These are phyloP conservation scores for Colletotrichum melonis DNA, from an alignment of 2,329 filamentous ascomycete species.

Conservation along the genomic window DNA sequence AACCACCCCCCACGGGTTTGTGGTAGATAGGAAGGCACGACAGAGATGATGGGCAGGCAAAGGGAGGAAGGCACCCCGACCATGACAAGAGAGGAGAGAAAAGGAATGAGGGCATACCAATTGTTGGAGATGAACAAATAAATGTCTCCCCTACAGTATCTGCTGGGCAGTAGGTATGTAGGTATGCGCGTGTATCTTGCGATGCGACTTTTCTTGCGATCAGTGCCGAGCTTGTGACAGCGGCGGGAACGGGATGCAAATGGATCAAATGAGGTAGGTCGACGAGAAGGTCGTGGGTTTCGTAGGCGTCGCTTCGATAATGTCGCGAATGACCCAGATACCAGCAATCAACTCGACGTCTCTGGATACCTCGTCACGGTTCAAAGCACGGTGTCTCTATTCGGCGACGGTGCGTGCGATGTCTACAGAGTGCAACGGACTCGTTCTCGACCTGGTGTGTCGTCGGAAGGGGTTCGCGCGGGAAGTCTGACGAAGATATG, in stretches of 20 bases:
- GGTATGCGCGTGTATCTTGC: conserved; percentile 7
- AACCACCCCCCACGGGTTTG: too few relatives aligned
- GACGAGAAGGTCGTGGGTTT: conserved; percentile 28
- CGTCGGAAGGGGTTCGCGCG: conserved; percentile 35
- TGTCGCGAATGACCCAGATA: conserved; percentile 35
- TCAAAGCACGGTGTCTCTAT: conserved; percentile 37
- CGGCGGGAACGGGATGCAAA: not conserved
- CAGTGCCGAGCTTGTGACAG: not conserved
- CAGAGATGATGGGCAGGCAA: not conserved
- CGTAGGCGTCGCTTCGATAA: conserved; percentile 28
- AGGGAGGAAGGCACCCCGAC: not conserved
- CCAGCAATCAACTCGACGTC: conserved; percentile 34
- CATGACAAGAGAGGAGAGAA: conserved; percentile 33
- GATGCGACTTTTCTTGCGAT: conserved; percentile 5
- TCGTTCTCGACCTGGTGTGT: conserved; percentile 35
- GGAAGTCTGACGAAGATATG: conserved; percentile 29
- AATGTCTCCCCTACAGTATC: conserved; percentile 88
- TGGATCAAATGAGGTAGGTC: conserved; percentile 28
- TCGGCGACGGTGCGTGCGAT: conserved; percentile 30
- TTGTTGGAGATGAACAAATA: conserved; percentile 93
- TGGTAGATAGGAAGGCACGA: not conserved
- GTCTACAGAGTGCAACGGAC: conserved; percentile 38
- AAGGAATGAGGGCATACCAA: conserved; percentile 61
- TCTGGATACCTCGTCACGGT: conserved; percentile 35
- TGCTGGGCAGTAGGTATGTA: conserved; percentile 42